Evolutionary conservation across 352 stramenopile species (phyloP).

Genomic region (Thalassiosira oceanica): DNA sequence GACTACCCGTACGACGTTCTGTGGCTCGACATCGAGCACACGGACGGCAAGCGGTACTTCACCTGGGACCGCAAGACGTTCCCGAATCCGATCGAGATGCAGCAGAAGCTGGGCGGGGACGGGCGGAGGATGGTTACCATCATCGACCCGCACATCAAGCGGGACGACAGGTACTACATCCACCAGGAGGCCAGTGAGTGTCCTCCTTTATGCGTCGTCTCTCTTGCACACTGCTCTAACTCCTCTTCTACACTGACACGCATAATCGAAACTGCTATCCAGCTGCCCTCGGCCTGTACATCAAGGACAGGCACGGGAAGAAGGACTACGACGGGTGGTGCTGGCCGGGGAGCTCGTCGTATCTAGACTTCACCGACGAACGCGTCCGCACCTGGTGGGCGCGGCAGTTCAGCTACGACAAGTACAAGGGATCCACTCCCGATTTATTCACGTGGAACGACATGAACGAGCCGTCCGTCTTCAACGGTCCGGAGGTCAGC

Average conservation of each 20-base stretch:
- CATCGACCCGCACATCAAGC: constrained; percentile 99
- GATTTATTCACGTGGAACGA: constrained; percentile 99
- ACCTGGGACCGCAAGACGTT: constrained; percentile 97
- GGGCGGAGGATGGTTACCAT: constrained; percentile 98
- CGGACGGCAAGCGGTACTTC: constrained; percentile 94
- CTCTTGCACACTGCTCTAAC: too few relatives aligned
- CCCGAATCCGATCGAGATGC: constrained; percentile 92
- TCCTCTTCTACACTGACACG: too few relatives aligned
- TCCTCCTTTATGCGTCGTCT: too few relatives aligned
- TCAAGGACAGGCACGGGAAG: constrained; percentile 91
- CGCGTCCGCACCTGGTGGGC: constrained; percentile 95
- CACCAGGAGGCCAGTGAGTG: constrained; percentile 84
- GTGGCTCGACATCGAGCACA: constrained; percentile 99
- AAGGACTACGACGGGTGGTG: constrained; percentile 99
- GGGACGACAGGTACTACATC: constrained; percentile 93
- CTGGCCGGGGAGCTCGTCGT: constrained; percentile 97
- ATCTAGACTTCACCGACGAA: constrained; percentile 95
- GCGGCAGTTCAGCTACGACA: constrained; percentile 92
- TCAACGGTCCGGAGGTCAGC: constrained; percentile 98
- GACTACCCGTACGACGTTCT: constrained; percentile 99
- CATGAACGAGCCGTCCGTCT: constrained; percentile 99
- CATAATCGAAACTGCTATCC: too few relatives aligned
- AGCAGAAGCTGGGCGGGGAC: constrained; percentile 87
- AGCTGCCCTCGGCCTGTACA: constrained; percentile 89
- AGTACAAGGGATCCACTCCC: constrained; percentile 88